phyloP scores from a whole-genome alignment of 2,329 filamentous ascomycete species.

The Claviceps sorghi region DNA sequence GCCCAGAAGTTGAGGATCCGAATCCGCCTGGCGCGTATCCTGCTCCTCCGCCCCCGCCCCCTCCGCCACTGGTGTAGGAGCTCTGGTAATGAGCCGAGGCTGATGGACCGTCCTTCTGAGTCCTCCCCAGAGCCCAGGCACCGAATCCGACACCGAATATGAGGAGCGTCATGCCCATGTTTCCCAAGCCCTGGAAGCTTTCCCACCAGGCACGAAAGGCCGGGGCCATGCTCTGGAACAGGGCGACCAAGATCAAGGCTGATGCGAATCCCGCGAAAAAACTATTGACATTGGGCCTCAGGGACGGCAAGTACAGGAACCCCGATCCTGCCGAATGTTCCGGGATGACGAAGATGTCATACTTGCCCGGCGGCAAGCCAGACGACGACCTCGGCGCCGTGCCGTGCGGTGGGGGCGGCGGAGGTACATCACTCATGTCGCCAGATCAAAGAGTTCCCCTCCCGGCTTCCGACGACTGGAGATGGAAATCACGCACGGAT shows the following conservation, averaged over 20 bases:
- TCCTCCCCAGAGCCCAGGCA: conserved; percentile 50
- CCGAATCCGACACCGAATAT: conserved; percentile 59
- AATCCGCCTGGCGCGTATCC: conserved; percentile 14
- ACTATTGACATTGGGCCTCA: conserved; percentile 75
- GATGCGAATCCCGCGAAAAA: conserved; percentile 77
- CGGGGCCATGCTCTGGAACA: conserved; percentile 63
- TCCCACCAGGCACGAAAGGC: conserved; percentile 60
- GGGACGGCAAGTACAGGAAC: conserved; percentile 85
- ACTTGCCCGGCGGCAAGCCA: conserved; percentile 74
- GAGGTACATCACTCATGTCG: conserved; percentile 42
- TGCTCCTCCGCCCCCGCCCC: conserved; percentile 9
- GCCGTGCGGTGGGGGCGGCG: conserved; percentile 78
- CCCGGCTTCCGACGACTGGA: not conserved
- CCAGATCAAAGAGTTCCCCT: not conserved
- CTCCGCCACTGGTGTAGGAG: conserved; percentile 9
- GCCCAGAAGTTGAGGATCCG: conserved; percentile 15
- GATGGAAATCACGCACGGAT: not conserved
- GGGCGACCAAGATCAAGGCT: conserved; percentile 54
- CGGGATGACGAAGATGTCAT: conserved; percentile 94
- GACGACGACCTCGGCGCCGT: conserved; percentile 52
- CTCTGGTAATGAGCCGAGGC: conserved; percentile 10
- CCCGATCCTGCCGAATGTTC: conserved; percentile 79
- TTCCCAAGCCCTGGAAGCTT: conserved; percentile 55
- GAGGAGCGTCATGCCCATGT: conserved; percentile 57
- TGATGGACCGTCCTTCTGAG: conserved; percentile 19